A percentile compares a stretch with the other conserved stretches of the same genome.
phyloP scores from a whole-genome alignment of 371 early-diverging fungal genomes.

The Mucor circinelloides region DNA sequence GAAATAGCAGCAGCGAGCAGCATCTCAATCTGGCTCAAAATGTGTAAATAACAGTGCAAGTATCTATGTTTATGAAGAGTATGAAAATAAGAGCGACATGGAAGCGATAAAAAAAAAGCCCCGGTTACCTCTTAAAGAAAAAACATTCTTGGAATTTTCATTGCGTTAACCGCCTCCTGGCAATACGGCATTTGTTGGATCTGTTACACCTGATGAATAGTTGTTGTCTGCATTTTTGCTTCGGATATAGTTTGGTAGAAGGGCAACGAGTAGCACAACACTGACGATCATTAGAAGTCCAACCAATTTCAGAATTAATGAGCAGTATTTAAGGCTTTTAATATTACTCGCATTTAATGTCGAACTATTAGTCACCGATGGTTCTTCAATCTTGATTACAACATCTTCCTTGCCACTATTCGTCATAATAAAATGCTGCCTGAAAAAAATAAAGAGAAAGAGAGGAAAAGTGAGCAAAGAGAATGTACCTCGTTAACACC shows the following conservation, averaged over 20 bases:
- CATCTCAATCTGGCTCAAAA: not conserved
- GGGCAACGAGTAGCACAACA: constrained; percentile 9
- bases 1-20: not conserved
- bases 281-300: constrained; percentile 10
- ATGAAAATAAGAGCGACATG: not conserved
- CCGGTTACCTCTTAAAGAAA: not conserved
- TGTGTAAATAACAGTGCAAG: not conserved
- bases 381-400: not conserved
- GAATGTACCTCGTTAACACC: not conserved
- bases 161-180: constrained; percentile 2
- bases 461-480: not conserved
- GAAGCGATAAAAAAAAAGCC: not conserved
- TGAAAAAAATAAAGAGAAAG: not conserved
- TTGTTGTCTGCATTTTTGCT: not conserved
- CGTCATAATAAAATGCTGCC: not conserved
- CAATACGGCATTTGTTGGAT: constrained; percentile 21
- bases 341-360: not conserved
- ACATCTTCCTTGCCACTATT: not conserved
- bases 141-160: not conserved
- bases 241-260: constrained; percentile 15
- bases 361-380: not conserved
- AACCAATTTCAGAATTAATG: constrained; percentile 7
- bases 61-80: not conserved
- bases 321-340: constrained; percentile 4
- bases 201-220: not conserved